Base-by-base conservation (phyloP, 2,329 filamentous ascomycete species). In the Botrytis tulipae region DNA sequence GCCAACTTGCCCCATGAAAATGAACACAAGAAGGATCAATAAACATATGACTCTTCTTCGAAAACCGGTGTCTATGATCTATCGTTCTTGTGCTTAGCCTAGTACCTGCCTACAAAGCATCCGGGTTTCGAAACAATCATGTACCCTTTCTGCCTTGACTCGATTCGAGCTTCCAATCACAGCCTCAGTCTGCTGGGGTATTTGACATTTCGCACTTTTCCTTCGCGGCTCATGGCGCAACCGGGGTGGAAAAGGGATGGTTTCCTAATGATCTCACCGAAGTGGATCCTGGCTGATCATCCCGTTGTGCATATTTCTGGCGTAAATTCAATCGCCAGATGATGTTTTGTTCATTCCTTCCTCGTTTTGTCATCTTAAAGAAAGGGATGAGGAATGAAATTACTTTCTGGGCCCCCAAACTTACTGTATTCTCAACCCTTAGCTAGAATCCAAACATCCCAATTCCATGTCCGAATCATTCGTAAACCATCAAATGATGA, bases 11-110 rank as follows among this genome's bases (percentile, higher is more conserved):
- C 44, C 35, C 29, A 37, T n/a, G 25, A 51, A 48, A 35, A 29
- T 46, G 48, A 60, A 68, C 62, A 72, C 62, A 68, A 60, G 70
- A 59, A 72, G 70, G 70, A 72, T 72, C 70, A 72, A 44, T 72
- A 72, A 72, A 72, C 61, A 51, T 67, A 72, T 72, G 70, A 72
- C 70, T 72, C 70, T 60, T 72, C 7, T 46, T 22, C 25, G 22
- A 59, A 54, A 54, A 37, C 70, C 32, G 35, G 9, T 44, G 57
- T 62, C 37, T 65, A 63, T 44, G 48, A 14, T 44, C 35, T 60
- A 14, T 37, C 46, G 16, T 57, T 57, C 51, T 57, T 57, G n/a
- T 57, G n/a, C 51, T 57, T 29, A 57, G 51, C 51, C 51, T n/a
- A 29, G 7, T 71, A 10, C 40, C 46, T 70, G 54, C 40, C 54